Base-by-base conservation (phyloP, 2,329 filamentous ascomycete species). In the Aspergillus japonicus region DNA sequence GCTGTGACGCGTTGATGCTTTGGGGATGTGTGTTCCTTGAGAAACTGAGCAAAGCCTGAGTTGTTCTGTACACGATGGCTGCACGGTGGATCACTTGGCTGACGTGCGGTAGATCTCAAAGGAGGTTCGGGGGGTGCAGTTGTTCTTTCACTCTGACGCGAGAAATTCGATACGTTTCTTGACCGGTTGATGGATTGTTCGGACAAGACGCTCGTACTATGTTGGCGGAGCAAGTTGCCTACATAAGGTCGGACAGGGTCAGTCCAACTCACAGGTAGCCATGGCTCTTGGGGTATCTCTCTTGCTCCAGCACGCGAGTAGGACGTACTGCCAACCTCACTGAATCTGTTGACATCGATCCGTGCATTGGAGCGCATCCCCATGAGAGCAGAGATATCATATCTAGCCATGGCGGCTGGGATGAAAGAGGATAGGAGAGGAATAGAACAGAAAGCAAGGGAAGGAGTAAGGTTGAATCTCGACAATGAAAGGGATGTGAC, bases 1-100 rank as follows among this genome's bases (percentile, higher is more conserved):
- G 80, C 78, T 44, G 79, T 81, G 52, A 82, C 80, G 54, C 80
- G 77, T 54, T 81, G 77, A 59, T 80, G 77, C 35, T 74, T 79
- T n/a, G 80, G 79, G 39, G 80, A 81, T 7, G 78, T 72, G 60
- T 81, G 79, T 54, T 79, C 73, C 65, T 77, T 77, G 8, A 82
- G 69, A 58, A 82, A 82, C 42, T 72, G 72, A 33, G 71, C 75
- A 66, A 82, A 82, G 0, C 80, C 80, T 50, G 72, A 68, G 51
- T 80, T 73, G 35, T 66, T 69, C 52, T 78, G 73, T 14, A 73
- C 69, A 11, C 67, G 63, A 42, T 62, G 64, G 24, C 70, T 69
- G 31, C 71, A 65, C 6, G 76, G 73, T 52, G 75, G 71, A 50
- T 72, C 70, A 5, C 65, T 62, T 19, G 76, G 71, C 50, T 75